These are phyloP conservation scores for Aegilops tauschii DNA, from an alignment of 176 grass and related monocot species.

Conservation along the genomic window DNA sequence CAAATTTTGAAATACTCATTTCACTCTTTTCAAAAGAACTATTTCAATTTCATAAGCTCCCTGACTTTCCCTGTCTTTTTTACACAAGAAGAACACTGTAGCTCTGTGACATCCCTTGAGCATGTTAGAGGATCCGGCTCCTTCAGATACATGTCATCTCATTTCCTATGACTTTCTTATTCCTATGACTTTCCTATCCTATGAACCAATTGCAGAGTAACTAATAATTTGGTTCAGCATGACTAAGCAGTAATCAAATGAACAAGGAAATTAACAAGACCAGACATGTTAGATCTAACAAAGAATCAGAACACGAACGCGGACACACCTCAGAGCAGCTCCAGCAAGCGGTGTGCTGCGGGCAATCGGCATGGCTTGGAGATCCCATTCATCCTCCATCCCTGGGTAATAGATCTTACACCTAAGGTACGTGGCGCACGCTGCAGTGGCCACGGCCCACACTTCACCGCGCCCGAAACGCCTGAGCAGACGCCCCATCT, in stretches of 20 bases:
- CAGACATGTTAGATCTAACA: not conserved
- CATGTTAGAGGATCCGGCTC: too few species aligned
- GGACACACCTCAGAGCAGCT: slow-evolving; percentile 48
- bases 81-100: too few species aligned
- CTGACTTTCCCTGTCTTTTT: too few species aligned
- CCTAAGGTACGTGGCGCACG: slow-evolving; percentile 72
- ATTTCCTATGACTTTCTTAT: too few species aligned
- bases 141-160: too few species aligned
- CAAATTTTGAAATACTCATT: too few species aligned
- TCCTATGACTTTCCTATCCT: too few species aligned
- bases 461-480: slow-evolving; percentile 36
- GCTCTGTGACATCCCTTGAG: too few species aligned
- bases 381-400: slow-evolving; percentile 85
- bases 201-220: not conserved
- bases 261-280: not conserved
- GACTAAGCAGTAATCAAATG: not conserved
- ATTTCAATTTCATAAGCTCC: too few species aligned
- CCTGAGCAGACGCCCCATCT: slow-evolving; percentile 65
- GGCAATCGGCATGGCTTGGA: slow-evolving; percentile 65
- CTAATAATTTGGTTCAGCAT: not conserved
- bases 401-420: slow-evolving; percentile 66
- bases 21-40: too few species aligned
- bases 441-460: slow-evolving; percentile 70
- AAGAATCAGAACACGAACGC: not conserved
- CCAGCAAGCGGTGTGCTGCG: slow-evolving; percentile 16